Evolutionary conservation across 1,284 basidiomycete species (phyloP).

Genomic region (Cutaneotrichosporon mucoides): DNA sequence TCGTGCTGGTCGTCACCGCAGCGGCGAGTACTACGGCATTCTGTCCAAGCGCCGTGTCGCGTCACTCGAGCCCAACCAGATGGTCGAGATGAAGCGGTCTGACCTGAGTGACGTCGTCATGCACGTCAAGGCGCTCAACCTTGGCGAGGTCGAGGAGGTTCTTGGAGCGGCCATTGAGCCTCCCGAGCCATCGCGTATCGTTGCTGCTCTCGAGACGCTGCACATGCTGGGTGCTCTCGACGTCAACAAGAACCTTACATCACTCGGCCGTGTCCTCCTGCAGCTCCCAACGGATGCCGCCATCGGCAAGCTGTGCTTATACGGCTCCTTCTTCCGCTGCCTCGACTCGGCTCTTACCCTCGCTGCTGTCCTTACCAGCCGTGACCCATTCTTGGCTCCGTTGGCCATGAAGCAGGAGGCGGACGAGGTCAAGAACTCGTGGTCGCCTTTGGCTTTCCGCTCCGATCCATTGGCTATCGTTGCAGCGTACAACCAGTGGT

Average conservation of each 20-base stretch:
- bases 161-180: slow-evolving; percentile 83
- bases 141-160: slow-evolving; percentile 85
- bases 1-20: slow-evolving; percentile 85
- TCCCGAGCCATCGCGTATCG: slow-evolving; percentile 72
- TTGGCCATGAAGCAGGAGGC: slow-evolving; percentile 52
- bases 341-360: slow-evolving; percentile 83
- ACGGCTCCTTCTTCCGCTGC: slow-evolving; percentile 90
- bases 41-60: slow-evolving; percentile 64
- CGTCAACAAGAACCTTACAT: slow-evolving; percentile 68
- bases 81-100: slow-evolving; percentile 94
- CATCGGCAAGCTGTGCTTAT: slow-evolving; percentile 83
- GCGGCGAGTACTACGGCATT: slow-evolving; percentile 88
- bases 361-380: slow-evolving; percentile 82
- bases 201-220: slow-evolving; percentile 74
- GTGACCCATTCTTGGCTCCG: slow-evolving; percentile 86
- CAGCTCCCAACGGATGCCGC: slow-evolving; percentile 87
- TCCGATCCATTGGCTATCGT: slow-evolving; percentile 81
- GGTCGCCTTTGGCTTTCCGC: slow-evolving; percentile 67
- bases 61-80: slow-evolving; percentile 72
- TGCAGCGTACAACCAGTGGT: slow-evolving; percentile 80
- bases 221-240: slow-evolving; percentile 87
- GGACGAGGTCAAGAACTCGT: slow-evolving; percentile 70
- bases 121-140: slow-evolving; percentile 95
- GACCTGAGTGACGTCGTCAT: slow-evolving; percentile 88
- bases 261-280: slow-evolving; percentile 80